Percentiles rank a stretch among this genome's conserved stretches.
Evolutionary conservation across 2,329 filamentous ascomycete species (phyloP).

Genomic region (Hirsutella thompsonii): DNA sequence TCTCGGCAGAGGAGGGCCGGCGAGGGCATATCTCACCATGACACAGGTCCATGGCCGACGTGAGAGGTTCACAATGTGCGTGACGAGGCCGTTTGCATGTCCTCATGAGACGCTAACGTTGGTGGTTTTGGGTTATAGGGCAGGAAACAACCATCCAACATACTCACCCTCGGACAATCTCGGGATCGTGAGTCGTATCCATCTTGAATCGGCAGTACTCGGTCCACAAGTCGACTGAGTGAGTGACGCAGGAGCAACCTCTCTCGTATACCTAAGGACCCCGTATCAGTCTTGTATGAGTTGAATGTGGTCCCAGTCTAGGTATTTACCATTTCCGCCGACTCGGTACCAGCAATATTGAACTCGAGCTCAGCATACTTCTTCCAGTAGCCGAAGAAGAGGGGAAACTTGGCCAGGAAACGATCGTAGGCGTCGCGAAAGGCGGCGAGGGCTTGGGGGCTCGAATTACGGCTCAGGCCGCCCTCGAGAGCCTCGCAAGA

Average conservation of each 20-base stretch:
- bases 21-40: conserved; percentile 63
- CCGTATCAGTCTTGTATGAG: conserved; percentile 1
- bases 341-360: conserved; percentile 90
- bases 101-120: conserved; percentile 28
- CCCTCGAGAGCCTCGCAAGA: conserved; percentile 78
- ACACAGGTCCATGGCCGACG: conserved; percentile 22
- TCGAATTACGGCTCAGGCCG: conserved; percentile 92
- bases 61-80: conserved; percentile 21
- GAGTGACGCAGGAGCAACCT: conserved; percentile 82
- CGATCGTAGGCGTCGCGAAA: conserved; percentile 82
- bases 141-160: conserved; percentile 47
- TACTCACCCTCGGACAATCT: conserved; percentile 99
- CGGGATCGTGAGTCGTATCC: conserved; percentile 88
- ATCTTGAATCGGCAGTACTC: conserved; percentile 98
- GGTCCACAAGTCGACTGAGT: conserved; percentile 92
- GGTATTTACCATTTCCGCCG: conserved; percentile 78
- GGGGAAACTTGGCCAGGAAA: conserved; percentile 86
- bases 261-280: conserved; percentile 74
- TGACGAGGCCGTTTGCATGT: conserved; percentile 25
- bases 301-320: background rate
- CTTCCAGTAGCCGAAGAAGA: conserved; percentile 98
- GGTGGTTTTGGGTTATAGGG: conserved; percentile 43
- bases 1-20: conserved; percentile 42
- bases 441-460: conserved; percentile 78
- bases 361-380: conserved; percentile 98